A percentile compares a stretch with the other conserved stretches of the same genome.
Conservation (phyloP, 2,329 filamentous ascomycete genomes). For the Periconia sp. region DNA sequence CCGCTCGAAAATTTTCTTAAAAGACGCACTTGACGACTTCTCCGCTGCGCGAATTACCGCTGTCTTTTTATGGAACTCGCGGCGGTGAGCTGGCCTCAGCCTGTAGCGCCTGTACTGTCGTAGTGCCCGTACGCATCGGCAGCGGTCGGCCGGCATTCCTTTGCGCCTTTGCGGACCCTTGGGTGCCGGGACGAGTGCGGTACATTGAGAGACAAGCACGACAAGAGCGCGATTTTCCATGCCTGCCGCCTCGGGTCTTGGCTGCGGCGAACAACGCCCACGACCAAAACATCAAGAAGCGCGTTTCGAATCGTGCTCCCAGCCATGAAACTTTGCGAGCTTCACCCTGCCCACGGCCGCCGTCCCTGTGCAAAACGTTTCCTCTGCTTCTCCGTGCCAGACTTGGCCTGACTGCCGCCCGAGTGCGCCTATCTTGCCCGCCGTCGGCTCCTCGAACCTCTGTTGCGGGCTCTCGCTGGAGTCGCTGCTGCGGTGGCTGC, state of each 20-base stretch:
- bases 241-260: constrained; percentile 5
- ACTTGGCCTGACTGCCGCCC: no score
- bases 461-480: no score
- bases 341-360: constrained; percentile 12
- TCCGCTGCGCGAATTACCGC: constrained; percentile 20
- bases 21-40: constrained; percentile 13
- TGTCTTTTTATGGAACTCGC: neutral
- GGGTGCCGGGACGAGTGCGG: constrained; percentile 11
- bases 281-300: constrained; percentile 5
- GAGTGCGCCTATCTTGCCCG: no score
- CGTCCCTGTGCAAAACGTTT: constrained; percentile 13
- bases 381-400: constrained; percentile 11
- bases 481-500: no score
- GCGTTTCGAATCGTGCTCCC: constrained; percentile 22
- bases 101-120: no score
- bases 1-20: constrained; percentile 15
- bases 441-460: constrained; percentile 1
- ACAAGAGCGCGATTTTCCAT: constrained; percentile 20
- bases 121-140: no score
- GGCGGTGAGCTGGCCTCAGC: constrained; percentile 7
- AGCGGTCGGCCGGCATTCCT: constrained; percentile 9
- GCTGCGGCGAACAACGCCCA: constrained; percentile 8
- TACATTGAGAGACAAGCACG: no score
- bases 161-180: neutral
- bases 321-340: constrained; percentile 20